Evolutionary conservation across 768 basidiomycete genomes (phyloP).

Genomic region (Peribolospora kevripleyi): DNA sequence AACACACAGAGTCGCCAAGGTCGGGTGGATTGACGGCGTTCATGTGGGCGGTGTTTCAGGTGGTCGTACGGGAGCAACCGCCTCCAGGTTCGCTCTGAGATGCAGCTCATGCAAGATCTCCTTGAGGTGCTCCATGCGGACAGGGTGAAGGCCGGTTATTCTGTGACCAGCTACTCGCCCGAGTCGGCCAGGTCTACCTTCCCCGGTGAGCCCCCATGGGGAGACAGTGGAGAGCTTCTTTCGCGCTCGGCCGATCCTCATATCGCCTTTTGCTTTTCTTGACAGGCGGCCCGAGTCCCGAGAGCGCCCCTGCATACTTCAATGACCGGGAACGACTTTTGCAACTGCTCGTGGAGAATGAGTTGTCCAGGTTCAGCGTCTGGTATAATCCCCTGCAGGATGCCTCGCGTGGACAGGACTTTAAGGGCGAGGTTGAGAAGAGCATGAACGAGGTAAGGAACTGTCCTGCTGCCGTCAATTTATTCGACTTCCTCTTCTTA

Average conservation of each 20-base stretch:
- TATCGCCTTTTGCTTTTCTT: not conserved
- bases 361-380: constrained; percentile 58
- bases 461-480: not conserved
- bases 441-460: constrained; percentile 36
- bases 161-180: constrained; percentile 15
- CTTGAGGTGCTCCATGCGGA: constrained; percentile 51
- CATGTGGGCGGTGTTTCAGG: constrained; percentile 22
- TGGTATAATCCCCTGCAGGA: constrained; percentile 80
- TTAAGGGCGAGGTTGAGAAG: constrained; percentile 33
- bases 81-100: constrained; percentile 66
- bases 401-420: constrained; percentile 37
- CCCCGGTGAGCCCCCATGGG: constrained; percentile 12
- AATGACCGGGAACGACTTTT: constrained; percentile 47
- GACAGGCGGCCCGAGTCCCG: constrained; percentile 12
- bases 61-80: constrained; percentile 94
- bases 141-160: constrained; percentile 30
- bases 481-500: not conserved
- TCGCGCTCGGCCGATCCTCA: not conserved
- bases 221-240: not conserved
- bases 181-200: constrained; percentile 26
- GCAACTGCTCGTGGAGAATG: constrained; percentile 68
- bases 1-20: not conserved
- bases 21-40: not conserved
- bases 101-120: constrained; percentile 68
- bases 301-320: constrained; percentile 38